A percentile compares a stretch with the other conserved stretches of the same genome.
phyloP scores from a whole-genome alignment of 371 early-diverging fungal genomes.

The Syncephalastrum racemosum region DNA sequence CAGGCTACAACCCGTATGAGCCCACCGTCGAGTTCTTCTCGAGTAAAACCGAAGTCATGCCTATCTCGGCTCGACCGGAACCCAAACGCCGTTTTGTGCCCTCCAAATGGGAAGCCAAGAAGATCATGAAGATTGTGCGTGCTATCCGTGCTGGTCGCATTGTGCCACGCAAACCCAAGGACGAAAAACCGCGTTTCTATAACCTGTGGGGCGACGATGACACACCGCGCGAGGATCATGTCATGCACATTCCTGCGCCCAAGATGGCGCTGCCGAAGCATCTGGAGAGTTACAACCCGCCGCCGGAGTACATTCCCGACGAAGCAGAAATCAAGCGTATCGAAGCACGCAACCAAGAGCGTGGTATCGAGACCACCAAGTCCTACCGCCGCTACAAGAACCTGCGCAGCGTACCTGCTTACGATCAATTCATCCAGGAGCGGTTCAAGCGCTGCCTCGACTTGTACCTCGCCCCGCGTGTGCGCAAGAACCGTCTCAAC shows the following conservation, averaged over 20 bases:
- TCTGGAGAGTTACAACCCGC: slow-evolving; percentile 95
- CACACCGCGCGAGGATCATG: slow-evolving; percentile 57
- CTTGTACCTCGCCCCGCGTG: slow-evolving; percentile 94
- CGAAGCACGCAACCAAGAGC: too few relatives aligned
- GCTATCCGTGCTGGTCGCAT: slow-evolving; percentile 91
- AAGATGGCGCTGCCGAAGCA: slow-evolving; percentile 89
- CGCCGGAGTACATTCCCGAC: slow-evolving; percentile 91
- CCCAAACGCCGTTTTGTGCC: slow-evolving; percentile 96
- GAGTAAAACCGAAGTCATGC: slow-evolving; percentile 74
- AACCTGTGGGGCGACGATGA: slow-evolving; percentile 86
- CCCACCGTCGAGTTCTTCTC: slow-evolving; percentile 94
- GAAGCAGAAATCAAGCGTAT: slow-evolving; percentile 66
- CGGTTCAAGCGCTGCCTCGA: slow-evolving; percentile 95
- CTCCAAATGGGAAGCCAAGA: slow-evolving; percentile 90
- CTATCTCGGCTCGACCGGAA: slow-evolving; percentile 82
- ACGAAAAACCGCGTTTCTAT: slow-evolving; percentile 72
- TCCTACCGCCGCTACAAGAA: slow-evolving; percentile 39
- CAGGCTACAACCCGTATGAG: slow-evolving; percentile 86
- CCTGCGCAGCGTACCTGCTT: slow-evolving; percentile 87
- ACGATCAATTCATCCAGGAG: slow-evolving; percentile 86
- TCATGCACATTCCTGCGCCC: slow-evolving; percentile 90
- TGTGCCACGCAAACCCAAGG: slow-evolving; percentile 63
- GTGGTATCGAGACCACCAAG: neutral
- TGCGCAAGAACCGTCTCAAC: slow-evolving; percentile 80
- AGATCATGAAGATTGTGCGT: slow-evolving; percentile 93